Base-by-base conservation (phyloP, 345 rosid genomes). In the Lumnitzera racemosa region DNA sequence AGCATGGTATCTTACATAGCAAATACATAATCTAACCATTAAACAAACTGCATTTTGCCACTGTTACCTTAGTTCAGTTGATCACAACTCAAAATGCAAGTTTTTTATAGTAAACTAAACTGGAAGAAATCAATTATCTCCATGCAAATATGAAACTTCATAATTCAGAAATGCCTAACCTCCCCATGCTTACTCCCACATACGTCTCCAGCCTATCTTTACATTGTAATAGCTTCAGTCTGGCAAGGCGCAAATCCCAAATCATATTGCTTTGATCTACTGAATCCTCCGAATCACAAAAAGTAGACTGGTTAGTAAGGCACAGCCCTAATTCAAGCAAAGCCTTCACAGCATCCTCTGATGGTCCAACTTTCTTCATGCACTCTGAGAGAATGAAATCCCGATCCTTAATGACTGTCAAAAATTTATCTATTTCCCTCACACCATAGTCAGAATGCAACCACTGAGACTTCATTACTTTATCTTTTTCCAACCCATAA, bases 101-200 rank as follows among this genome's bases (percentile, higher is more conserved):
- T 9, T 36, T 9, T 3, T 6, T 1, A 36, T 36, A 1, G 43
- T 36, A 7, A 36, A 1, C 1, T 36, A 7, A 36, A 1, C 1
- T 1, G 43, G 11, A 5, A 36, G 9, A 36, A 36, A 36, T 36
- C 43, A 36, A 36, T 36, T 36, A 36, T 36, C 43, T 36, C 11
- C 36, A 20, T 27, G 31, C 31, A 27, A 36, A 36, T 5, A 36
- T 9, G 43, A 36, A 73, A 55, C 53, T 64, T 49, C 51, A 63
- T 88, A 29, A 29, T 29, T 36, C 43, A 36, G 43, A 36, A 36
- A 36, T 5, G 43, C 43, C 43, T 36, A 1, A 88, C 99, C 99
- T 90, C 84, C 99, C 96, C 99, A 90, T 90, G 83, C 85, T 94
- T 74, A 94, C 84, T 61, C 99, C 99, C 78, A 88, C 66, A 77